Evolutionary conservation across 1,284 basidiomycete species (phyloP).

Genomic region (Agroathelia rolfsii): DNA sequence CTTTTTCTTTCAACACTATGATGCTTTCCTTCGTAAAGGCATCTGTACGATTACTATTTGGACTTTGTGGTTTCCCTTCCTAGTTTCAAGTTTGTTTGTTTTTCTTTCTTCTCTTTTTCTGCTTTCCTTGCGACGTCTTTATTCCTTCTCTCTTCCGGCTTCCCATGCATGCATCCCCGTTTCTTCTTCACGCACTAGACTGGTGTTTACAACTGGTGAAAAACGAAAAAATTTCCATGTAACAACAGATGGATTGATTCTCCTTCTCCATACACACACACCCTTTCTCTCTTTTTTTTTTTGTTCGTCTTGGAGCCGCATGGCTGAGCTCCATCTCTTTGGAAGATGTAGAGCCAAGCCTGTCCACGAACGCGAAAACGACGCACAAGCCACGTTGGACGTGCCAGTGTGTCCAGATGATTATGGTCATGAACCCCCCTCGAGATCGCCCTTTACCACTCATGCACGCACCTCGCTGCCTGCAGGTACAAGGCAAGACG

Average conservation of each 20-base stretch:
- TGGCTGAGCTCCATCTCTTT: constrained; percentile 14
- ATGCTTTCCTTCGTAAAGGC: too few relatives aligned
- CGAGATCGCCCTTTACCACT: too few relatives aligned
- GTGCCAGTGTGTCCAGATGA: too few relatives aligned
- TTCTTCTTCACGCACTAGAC: constrained; percentile 16
- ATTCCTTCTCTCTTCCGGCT: constrained; percentile 14
- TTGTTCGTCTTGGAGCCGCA: constrained; percentile 11
- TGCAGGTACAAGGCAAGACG: too few relatives aligned
- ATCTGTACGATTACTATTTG: too few relatives aligned
- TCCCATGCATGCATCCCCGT: constrained; percentile 10
- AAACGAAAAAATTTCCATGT: not conserved
- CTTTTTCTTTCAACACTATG: too few relatives aligned
- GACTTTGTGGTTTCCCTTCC: constrained; percentile 20
- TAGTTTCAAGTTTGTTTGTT: constrained; percentile 22
- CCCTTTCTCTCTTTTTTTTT: constrained; percentile 15
- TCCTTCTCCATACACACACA: constrained; percentile 15
- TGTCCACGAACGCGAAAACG: too few relatives aligned
- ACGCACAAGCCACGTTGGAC: too few relatives aligned
- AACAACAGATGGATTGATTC: not conserved
- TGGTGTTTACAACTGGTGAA: constrained; percentile 13
- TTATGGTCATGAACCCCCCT: too few relatives aligned
- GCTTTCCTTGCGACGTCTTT: constrained; percentile 13
- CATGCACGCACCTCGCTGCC: too few relatives aligned
- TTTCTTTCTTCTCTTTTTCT: constrained; percentile 12
- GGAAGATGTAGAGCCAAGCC: constrained; percentile 7